Percentiles rank a stretch among this genome's conserved stretches.
phyloP scores from a whole-genome alignment of 495 filamentous ascomycete genomes.

The Penicillium cosmopolitanum region DNA sequence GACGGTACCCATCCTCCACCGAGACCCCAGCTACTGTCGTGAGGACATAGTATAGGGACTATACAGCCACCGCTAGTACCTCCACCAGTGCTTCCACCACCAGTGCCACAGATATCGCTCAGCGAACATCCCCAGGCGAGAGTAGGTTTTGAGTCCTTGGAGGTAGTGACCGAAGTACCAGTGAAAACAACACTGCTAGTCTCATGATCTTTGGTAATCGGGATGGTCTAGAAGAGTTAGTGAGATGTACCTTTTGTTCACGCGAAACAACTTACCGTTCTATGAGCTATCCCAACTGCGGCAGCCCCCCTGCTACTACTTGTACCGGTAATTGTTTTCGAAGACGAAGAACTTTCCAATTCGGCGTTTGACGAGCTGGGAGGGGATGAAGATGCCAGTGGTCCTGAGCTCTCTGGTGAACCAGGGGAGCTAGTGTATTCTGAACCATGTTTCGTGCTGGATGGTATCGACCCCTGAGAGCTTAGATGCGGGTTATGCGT shows the following conservation, averaged over 20 bases:
- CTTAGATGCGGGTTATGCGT: background rate
- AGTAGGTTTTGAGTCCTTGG: background rate
- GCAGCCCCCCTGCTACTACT: background rate
- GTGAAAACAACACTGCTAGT: background rate
- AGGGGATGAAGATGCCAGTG: background rate
- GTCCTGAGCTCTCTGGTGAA: background rate
- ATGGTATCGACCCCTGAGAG: background rate
- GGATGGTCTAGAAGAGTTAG: background rate
- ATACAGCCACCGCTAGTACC: background rate
- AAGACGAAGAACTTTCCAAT: background rate
- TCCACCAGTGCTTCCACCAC: background rate
- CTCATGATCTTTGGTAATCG: background rate
- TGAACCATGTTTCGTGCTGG: background rate
- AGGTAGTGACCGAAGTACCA: background rate
- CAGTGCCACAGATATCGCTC: background rate
- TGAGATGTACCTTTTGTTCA: background rate
- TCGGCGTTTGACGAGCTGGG: background rate
- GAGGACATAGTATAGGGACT: background rate
- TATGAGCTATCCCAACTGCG: background rate
- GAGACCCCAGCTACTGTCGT: background rate
- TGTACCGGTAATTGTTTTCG: background rate
- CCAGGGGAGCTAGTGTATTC: background rate
- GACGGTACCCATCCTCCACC: background rate
- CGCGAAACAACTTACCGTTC: background rate
- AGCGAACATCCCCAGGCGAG: background rate